Base-by-base conservation (phyloP, 129 eudicot genomes). In the Kitagawia praeruptora region DNA sequence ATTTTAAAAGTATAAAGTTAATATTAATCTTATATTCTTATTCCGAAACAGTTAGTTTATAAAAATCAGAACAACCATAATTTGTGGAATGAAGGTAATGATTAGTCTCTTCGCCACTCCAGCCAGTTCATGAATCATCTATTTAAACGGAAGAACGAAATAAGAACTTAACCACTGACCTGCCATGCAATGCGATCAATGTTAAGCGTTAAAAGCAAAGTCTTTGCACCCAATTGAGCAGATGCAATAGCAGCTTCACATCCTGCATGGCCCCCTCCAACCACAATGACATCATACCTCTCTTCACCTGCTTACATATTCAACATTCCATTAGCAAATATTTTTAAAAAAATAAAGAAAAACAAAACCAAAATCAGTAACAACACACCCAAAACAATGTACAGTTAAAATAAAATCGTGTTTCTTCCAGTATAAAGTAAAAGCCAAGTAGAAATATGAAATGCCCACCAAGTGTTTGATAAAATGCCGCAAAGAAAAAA, bases 221-320 rank as follows among this genome's bases (percentile, higher is more conserved):
- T 92, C 83, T 84, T 90, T 40, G 99, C 99, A 75, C 99, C 99
- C 77, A 92, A 78, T 74, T 96, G 96, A 81, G 99, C 92, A 75
- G 99, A 87, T 38, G 99, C 96, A 81, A 95, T 96, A 49, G 99
- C 99, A 80, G 99, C 99, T 89, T 95, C 99, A 86, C 99, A 95
- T 69, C 99, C 99, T 53, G 99, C 99, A 83, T 95, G 99, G n/a
- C 99, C 99, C 3, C 99, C 99, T 79, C 99, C 99, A 45, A 95
- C 99, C 69, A 95, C 92, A 73, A 92, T 95, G 37, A 95, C 97
- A 54, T 95, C 97, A 86, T 90, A 92, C 83, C 75, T 89, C 80
- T 92, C 99, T 69, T 89, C 92, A 71, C 78, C 75, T 41, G 70
- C 45, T 81, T 83, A 90, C 70, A 78, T 78, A 3, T 74, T 80